Evolutionary conservation across 108 stramenopile genomes (phyloP).

Genomic region (Nitzschia inconspicua): DNA sequence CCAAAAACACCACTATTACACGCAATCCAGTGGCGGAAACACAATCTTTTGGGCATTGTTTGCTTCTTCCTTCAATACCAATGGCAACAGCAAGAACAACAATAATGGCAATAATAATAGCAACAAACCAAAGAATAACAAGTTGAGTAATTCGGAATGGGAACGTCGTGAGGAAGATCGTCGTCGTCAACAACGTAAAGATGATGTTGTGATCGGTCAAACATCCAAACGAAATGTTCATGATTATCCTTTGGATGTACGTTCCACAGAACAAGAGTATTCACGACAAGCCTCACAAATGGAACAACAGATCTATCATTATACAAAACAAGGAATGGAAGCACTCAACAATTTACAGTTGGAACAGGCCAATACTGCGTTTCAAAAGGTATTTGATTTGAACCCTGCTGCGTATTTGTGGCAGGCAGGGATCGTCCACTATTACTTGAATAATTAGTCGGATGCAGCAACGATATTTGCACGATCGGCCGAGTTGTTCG

Average conservation of each 20-base stretch:
- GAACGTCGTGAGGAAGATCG: constrained; percentile 70
- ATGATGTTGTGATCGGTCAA: constrained; percentile 66
- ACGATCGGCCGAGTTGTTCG: constrained; percentile 48
- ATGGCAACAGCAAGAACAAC: background rate
- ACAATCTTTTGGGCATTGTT: too few species aligned
- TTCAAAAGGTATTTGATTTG: constrained; percentile 62
- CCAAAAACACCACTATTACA: too few species aligned
- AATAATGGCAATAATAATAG: too few species aligned
- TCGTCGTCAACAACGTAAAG: constrained; percentile 48
- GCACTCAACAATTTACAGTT: constrained; percentile 53
- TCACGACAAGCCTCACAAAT: constrained; percentile 40
- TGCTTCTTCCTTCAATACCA: too few species aligned
- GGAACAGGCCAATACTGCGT: constrained; percentile 49
- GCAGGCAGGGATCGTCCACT: constrained; percentile 78
- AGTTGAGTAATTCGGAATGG: constrained; percentile 38
- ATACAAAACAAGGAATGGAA: constrained; percentile 60
- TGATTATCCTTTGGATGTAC: constrained; percentile 53
- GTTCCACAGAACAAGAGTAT: constrained; percentile 68
- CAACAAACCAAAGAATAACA: too few species aligned
- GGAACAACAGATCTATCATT: constrained; percentile 49
- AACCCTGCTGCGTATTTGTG: constrained; percentile 75
- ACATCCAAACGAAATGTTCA: constrained; percentile 64
- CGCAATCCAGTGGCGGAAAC: too few species aligned
- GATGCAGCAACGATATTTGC: constrained; percentile 61
- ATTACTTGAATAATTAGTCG: constrained; percentile 53